Evolutionary conservation across 176 grass and related monocot genomes (phyloP).

Genomic region (Zizania latifolia): DNA sequence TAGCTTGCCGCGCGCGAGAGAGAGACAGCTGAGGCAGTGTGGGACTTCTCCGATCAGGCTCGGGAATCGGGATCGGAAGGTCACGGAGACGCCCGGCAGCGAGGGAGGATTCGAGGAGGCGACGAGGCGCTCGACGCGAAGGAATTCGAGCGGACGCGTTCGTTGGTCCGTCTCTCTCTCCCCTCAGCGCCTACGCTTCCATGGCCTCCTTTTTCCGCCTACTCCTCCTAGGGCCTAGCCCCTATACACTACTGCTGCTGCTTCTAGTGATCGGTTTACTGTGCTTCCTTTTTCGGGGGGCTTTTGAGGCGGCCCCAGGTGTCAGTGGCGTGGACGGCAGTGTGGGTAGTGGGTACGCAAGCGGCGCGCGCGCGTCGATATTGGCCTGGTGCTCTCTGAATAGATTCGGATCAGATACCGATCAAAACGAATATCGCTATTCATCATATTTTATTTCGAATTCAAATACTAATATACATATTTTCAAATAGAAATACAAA

Average conservation of each 20-base stretch:
- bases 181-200: slow-evolving; percentile 33
- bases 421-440: too few species aligned
- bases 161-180: background rate
- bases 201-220: slow-evolving; percentile 26
- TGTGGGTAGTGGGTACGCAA: slow-evolving; percentile 9
- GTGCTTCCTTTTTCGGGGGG: background rate
- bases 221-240: too few species aligned
- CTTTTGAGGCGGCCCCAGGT: background rate
- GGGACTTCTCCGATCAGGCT: background rate
- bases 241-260: too few species aligned
- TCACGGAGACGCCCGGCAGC: background rate
- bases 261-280: background rate
- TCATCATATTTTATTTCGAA: too few species aligned
- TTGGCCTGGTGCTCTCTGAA: slow-evolving; percentile 33
- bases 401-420: too few species aligned
- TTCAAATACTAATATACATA: too few species aligned
- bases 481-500: too few species aligned
- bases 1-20: background rate
- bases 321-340: slow-evolving; percentile 11
- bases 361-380: slow-evolving; percentile 17
- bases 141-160: background rate
- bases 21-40: background rate
- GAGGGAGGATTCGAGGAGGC: background rate
- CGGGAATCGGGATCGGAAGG: background rate
- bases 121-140: background rate